Evolutionary conservation across 306 rosid genomes (phyloP), one percentile per base, ranked within the genome.

Genomic region (Bauhinia variegata): DNA sequence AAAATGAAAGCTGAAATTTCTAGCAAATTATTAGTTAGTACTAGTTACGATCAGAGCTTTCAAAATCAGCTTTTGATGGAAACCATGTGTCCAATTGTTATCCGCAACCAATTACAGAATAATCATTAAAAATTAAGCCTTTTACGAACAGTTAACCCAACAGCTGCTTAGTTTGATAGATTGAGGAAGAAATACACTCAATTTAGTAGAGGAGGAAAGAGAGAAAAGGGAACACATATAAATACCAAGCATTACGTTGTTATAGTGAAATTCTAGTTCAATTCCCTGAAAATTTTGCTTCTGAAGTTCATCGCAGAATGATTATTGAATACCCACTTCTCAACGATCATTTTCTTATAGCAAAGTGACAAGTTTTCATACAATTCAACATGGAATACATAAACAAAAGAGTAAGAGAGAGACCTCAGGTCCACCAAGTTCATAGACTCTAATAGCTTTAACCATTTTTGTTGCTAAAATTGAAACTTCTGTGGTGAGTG

Each of bases 371-470:
- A 2, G 0, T 14, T 41, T 41, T 41, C n/a, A 13, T 8, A 41
- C n/a, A 10, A 46, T n/a, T 15, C 0, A 6, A 46, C 6, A n/a
- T 8, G 60, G 39, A 65, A 58, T 11, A 10, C 13, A 56, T 4
- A 11, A 15, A 5, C 10, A 15, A 60, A 30, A 61, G 31, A 6
- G 23, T 30, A 15, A 41, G 67, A 42, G 46, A 52, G 54, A 46
- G 43, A 81, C 84, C 93, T 83, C 84, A 19, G 96, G 96, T 1
- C 91, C 97, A 57, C 97, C 97, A 47, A 60, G 68, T 58, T 91
- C 87, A 54, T 86, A 88, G 63, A 88, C 81, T 63, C 86, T 80
- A 43, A 91, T 81, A 38, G 96, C 96, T 66, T 91, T 88, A 23
- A 83, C 89, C 93, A 88, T 86, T 12, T 83, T 65, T 49, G 69